Evolutionary conservation across 345 rosid species (phyloP).

Genomic region (Bruguiera gymnorhiza): DNA sequence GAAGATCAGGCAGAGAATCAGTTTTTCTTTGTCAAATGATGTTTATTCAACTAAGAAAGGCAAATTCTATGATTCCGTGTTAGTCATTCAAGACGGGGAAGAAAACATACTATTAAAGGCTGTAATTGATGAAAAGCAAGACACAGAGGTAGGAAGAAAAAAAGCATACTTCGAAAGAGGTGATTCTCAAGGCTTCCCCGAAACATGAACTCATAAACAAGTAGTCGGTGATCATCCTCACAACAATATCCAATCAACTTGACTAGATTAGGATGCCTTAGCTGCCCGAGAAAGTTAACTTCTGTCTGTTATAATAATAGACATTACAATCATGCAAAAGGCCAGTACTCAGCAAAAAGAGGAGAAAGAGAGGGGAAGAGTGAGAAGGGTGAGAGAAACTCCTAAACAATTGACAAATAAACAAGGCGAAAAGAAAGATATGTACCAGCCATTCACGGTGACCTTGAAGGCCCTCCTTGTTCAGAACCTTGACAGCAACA

Average conservation of each 20-base stretch:
- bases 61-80: neutral
- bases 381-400: neutral
- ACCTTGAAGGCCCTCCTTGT: conserved; percentile 95
- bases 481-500: conserved; percentile 94
- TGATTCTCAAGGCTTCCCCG: conserved; percentile 98
- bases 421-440: neutral
- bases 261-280: conserved; percentile 93
- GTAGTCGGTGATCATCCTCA: conserved; percentile 90
- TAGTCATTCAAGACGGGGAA: neutral
- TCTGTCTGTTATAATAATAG: conserved; percentile 31
- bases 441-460: conserved; percentile 96
- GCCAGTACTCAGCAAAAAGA: neutral
- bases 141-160: conserved; percentile 6
- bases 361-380: neutral
- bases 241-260: conserved; percentile 92
- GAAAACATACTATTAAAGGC: neutral
- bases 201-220: conserved; percentile 92
- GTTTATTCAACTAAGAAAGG: neutral
- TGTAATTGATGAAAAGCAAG: neutral
- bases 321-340: conserved; percentile 1
- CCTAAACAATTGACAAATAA: neutral
- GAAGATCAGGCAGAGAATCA: conserved; percentile 1
- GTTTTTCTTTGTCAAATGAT: neutral
- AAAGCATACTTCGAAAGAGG: conserved; percentile 78
- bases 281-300: conserved; percentile 79